Conservation (phyloP, 2,329 filamentous ascomycete genomes). For the Exophiala calicioides region DNA sequence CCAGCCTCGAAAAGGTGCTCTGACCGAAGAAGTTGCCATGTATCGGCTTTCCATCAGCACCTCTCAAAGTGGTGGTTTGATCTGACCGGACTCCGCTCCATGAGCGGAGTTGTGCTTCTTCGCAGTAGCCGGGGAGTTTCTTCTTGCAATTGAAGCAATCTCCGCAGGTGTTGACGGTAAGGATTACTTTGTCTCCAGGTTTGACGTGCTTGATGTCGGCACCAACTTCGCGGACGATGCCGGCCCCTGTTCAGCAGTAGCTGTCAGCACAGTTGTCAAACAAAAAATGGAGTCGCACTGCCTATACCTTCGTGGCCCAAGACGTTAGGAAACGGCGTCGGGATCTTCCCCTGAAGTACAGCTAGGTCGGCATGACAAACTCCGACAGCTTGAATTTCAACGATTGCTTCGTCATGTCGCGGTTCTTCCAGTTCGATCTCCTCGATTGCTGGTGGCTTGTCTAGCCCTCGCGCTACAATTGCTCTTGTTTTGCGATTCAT, state of each 20-base stretch:
- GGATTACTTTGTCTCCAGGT: slow-evolving; percentile 49
- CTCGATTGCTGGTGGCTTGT: neutral
- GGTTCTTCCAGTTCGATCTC: slow-evolving; percentile 7
- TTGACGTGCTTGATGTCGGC: slow-evolving; percentile 43
- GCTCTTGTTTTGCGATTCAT: slow-evolving; percentile 2
- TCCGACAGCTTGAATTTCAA: slow-evolving; percentile 44
- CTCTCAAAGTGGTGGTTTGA: slow-evolving; percentile 3
- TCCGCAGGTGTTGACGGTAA: slow-evolving; percentile 50
- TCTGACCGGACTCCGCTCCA: neutral
- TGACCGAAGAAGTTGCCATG: slow-evolving; percentile 42
- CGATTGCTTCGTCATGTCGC: slow-evolving; percentile 4
- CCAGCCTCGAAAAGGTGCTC: slow-evolving; percentile 37
- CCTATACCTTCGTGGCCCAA: slow-evolving; percentile 55
- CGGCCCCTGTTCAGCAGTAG: slow-evolving; percentile 33
- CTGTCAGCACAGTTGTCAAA: too few species aligned
- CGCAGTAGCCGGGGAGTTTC: slow-evolving; percentile 1
- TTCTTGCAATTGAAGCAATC: slow-evolving; percentile 46
- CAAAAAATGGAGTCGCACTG: too few species aligned
- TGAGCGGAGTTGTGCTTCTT: neutral
- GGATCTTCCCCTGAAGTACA: slow-evolving; percentile 39
- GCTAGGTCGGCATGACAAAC: slow-evolving; percentile 58
- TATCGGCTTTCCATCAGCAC: slow-evolving; percentile 33
- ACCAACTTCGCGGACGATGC: slow-evolving; percentile 51
- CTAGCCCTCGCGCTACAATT: neutral
- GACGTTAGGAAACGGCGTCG: slow-evolving; percentile 43